Evolutionary conservation across 352 stramenopile genomes (phyloP).

Genomic region (Pythium plurisporium): DNA sequence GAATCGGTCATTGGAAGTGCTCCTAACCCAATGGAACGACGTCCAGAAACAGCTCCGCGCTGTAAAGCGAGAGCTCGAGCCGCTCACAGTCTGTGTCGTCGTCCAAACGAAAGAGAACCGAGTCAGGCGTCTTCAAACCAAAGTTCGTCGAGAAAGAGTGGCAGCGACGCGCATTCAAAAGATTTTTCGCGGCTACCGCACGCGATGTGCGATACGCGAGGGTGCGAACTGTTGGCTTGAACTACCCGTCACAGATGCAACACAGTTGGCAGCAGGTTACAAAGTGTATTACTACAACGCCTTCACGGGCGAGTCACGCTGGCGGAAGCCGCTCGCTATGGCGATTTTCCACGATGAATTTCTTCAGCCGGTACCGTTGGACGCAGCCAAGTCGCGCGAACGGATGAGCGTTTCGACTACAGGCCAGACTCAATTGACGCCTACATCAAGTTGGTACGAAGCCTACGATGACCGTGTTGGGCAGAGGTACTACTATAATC

Average conservation of each 20-base stretch:
- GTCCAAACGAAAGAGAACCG: constrained; percentile 73
- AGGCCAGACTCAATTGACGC: neutral
- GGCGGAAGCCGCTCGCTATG: constrained; percentile 64
- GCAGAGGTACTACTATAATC: constrained; percentile 74
- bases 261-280: constrained; percentile 6
- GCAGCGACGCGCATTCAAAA: constrained; percentile 77
- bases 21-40: constrained; percentile 59
- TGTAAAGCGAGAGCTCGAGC: constrained; percentile 73
- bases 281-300: constrained; percentile 79
- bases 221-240: constrained; percentile 79
- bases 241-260: constrained; percentile 26
- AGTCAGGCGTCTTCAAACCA: constrained; percentile 55
- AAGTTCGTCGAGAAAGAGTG: constrained; percentile 58
- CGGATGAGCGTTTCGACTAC: neutral
- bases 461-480: constrained; percentile 67
- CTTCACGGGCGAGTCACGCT: constrained; percentile 63
- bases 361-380: constrained; percentile 26
- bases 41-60: constrained; percentile 64
- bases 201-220: constrained; percentile 58
- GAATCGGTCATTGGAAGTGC: constrained; percentile 40
- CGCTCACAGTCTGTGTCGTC: constrained; percentile 78
- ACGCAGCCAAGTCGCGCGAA: neutral
- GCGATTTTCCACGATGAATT: constrained; percentile 68
- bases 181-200: constrained; percentile 71
- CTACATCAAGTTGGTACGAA: constrained; percentile 59